phyloP scores from a whole-genome alignment of 495 filamentous ascomycete genomes.

The Talaromyces liani region DNA sequence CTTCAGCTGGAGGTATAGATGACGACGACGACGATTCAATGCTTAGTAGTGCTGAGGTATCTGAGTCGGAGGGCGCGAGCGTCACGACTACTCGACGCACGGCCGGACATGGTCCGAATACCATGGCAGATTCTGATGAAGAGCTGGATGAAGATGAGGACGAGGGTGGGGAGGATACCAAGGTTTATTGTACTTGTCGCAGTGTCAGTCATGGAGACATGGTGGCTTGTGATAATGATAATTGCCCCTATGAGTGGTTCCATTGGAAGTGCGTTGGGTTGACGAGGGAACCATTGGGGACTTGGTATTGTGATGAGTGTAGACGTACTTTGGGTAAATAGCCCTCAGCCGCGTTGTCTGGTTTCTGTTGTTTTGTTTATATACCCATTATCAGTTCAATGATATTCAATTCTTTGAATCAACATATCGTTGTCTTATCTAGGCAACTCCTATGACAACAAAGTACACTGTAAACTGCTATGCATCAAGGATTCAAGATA shows the following conservation, averaged over 20 bases:
- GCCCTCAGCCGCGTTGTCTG: background rate
- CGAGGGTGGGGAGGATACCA: constrained; percentile 80
- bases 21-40: constrained; percentile 59
- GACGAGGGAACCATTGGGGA: constrained; percentile 79
- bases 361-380: background rate
- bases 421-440: background rate
- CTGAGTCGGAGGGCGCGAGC: constrained; percentile 28
- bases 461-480: background rate
- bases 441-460: constrained; percentile 4
- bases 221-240: constrained; percentile 94
- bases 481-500: constrained; percentile 10
- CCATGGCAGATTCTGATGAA: constrained; percentile 27
- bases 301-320: constrained; percentile 89
- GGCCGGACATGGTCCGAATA: background rate
- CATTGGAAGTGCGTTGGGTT: constrained; percentile 94
- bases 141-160: constrained; percentile 68
- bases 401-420: background rate
- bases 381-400: background rate
- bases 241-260: constrained; percentile 95
- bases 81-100: constrained; percentile 11
- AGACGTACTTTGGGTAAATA: constrained; percentile 50
- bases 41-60: constrained; percentile 43
- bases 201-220: constrained; percentile 93
- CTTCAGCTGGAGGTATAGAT: constrained; percentile 51
- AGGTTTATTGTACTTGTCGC: constrained; percentile 88